phyloP scores from a whole-genome alignment of 2,329 filamentous ascomycete genomes.

The Apiospora saccharicola region DNA sequence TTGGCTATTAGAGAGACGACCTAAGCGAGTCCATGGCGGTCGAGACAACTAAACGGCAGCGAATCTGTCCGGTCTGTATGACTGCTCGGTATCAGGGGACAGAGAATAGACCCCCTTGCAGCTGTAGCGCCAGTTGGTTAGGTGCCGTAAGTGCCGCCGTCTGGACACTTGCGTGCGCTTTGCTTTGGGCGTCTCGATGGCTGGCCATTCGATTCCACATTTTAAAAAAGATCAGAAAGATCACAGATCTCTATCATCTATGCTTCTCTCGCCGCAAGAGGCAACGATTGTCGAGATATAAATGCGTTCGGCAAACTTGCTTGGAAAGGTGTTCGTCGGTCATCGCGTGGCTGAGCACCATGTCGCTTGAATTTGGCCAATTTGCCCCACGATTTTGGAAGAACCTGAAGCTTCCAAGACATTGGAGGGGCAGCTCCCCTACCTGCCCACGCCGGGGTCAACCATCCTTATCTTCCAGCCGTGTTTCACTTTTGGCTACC shows the following conservation, averaged over 20 bases:
- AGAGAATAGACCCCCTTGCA: neutral
- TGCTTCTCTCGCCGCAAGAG: neutral
- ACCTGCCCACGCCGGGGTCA: neutral
- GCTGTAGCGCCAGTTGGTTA: neutral
- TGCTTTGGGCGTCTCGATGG: neutral
- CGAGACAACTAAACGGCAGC: neutral
- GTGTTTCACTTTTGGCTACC: conserved; percentile 10
- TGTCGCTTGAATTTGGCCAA: conserved; percentile 16
- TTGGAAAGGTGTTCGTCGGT: neutral
- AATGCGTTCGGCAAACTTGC: neutral
- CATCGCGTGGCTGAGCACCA: conserved; percentile 5
- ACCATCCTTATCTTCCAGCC: neutral
- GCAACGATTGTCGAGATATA: conserved; percentile 15
- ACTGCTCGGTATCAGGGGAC: conserved; percentile 4
- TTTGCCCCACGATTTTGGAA: conserved; percentile 19
- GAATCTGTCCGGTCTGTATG: neutral
- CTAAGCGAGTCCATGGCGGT: neutral
- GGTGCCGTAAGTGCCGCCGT: conserved; percentile 4
- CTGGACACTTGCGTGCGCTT: neutral
- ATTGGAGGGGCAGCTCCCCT: conserved; percentile 15
- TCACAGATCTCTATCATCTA: conserved; percentile 2
- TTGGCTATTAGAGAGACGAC: neutral
- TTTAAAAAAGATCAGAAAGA: neutral
- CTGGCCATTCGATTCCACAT: neutral
- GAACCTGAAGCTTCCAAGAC: conserved; percentile 19